Evolutionary conservation across 2,329 filamentous ascomycete species (phyloP).

Genomic region (Arthrobotrys pseudoclavata): DNA sequence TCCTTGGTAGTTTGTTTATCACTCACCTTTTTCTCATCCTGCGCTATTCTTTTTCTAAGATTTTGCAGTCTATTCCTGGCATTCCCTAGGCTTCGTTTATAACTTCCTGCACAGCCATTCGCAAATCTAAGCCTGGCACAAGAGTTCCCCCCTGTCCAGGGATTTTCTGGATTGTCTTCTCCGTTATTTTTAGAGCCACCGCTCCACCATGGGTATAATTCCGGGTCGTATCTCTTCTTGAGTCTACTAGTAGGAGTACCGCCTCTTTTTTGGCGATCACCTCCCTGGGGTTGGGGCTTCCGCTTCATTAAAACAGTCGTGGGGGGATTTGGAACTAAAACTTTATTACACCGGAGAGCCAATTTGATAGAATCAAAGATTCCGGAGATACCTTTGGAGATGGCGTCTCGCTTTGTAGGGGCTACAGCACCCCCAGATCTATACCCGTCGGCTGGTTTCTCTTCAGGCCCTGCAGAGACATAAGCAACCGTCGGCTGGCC

Average conservation of each 20-base stretch:
- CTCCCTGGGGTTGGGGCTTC: not conserved
- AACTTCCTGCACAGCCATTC: not conserved
- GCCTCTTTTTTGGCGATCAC: not conserved
- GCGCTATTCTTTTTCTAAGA: not conserved
- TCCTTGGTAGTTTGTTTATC: not conserved
- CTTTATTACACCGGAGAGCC: not conserved
- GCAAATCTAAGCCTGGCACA: not conserved
- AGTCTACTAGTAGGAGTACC: not conserved
- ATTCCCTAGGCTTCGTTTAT: not conserved
- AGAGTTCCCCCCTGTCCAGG: not conserved
- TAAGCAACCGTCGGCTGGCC: not conserved
- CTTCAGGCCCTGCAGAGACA: not conserved
- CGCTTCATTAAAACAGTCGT: not conserved
- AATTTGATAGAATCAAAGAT: not conserved
- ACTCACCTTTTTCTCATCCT: not conserved
- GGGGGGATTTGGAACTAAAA: too few species aligned
- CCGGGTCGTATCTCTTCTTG: not conserved
- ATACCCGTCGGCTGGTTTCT: not conserved
- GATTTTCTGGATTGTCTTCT: not conserved
- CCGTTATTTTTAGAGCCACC: not conserved
- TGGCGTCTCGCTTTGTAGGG: not conserved
- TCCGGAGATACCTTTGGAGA: not conserved
- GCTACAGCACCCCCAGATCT: not conserved
- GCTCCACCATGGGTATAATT: slow-evolving; percentile 10
- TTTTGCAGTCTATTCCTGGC: not conserved